These are phyloP conservation scores for Salix brachista DNA, from an alignment of 345 rosid species.

Conservation along the genomic window DNA sequence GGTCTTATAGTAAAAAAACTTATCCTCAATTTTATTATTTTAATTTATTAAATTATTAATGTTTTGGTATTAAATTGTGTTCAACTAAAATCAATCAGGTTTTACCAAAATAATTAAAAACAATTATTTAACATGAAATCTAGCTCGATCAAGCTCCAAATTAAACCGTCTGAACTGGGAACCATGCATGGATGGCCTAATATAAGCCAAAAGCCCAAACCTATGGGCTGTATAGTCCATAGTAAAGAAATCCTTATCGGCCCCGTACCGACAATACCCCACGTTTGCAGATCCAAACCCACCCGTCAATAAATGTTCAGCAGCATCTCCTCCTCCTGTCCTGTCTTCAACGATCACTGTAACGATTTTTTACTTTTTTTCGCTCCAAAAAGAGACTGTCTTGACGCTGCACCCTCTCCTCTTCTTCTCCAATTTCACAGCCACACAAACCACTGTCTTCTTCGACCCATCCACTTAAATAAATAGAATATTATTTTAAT, in stretches of 20 bases:
- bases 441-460: not conserved
- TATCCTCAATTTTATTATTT: too few species aligned
- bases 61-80: too few species aligned
- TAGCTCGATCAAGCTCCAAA: too few species aligned
- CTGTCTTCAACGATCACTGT: not conserved
- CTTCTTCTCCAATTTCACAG: not conserved
- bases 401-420: not conserved
- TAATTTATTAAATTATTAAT: too few species aligned
- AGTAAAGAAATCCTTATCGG: not conserved
- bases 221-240: accelerated
- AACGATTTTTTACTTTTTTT: not conserved
- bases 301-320: not conserved
- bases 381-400: conserved; percentile 1
- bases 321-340: not conserved
- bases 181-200: too few species aligned
- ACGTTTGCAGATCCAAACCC: not conserved
- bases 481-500: too few species aligned
- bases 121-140: too few species aligned
- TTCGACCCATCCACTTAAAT: not conserved
- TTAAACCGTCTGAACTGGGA: too few species aligned
- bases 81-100: too few species aligned
- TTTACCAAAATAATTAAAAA: too few species aligned
- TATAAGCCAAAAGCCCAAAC: not conserved
- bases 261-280: not conserved
- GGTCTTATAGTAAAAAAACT: too few species aligned